Evolutionary conservation across 768 basidiomycete species (phyloP).

Genomic region (Gymnopilus dilepis): DNA sequence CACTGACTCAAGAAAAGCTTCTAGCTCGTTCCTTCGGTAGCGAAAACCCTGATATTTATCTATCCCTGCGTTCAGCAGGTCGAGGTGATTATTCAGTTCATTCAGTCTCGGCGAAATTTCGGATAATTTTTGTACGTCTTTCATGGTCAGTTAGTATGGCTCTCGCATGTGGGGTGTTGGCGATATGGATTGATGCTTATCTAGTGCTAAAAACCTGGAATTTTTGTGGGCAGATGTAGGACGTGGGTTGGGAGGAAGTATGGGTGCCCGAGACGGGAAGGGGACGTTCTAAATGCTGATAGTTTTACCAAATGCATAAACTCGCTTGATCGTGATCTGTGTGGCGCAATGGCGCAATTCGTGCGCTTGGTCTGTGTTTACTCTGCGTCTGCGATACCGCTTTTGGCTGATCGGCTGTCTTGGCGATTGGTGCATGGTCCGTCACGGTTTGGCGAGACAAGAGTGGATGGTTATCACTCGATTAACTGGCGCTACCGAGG

Average conservation of each 20-base stretch:
- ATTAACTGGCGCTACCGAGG: not conserved
- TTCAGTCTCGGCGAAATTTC: not conserved
- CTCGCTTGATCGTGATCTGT: not conserved
- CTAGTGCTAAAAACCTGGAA: not conserved
- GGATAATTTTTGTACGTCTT: not conserved
- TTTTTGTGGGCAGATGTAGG: no score
- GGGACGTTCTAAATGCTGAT: not conserved
- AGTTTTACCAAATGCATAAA: slow-evolving; percentile 4
- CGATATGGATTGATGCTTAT: not conserved
- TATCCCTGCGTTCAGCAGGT: not conserved
- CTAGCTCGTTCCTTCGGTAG: not conserved
- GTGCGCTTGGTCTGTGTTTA: not conserved
- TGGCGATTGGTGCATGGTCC: not conserved
- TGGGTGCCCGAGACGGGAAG: not conserved
- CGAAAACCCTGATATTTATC: not conserved
- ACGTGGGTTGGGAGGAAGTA: no score
- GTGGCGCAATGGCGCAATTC: slow-evolving; percentile 6
- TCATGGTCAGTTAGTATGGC: not conserved
- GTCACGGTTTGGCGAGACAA: no score
- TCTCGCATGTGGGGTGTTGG: not conserved
- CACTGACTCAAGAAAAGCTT: not conserved
- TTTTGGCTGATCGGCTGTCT: not conserved
- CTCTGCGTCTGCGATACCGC: no score
- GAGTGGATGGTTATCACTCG: not conserved
- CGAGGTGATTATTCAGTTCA: not conserved